Conservation (phyloP, 129 eudicot species). For the Lonicera japonica region DNA sequence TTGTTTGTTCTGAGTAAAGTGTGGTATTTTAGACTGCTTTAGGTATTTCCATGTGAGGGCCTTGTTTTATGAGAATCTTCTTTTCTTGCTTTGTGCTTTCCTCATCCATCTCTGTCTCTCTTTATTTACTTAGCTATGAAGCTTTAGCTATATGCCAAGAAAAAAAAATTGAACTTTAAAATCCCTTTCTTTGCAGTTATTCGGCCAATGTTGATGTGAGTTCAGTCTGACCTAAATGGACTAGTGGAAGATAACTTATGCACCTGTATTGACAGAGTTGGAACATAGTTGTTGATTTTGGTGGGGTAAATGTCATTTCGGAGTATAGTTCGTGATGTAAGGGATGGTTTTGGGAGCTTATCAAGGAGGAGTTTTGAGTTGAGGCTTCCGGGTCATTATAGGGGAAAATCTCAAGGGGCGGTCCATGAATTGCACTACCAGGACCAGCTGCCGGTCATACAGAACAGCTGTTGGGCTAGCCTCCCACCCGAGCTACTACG, state of each 20-base stretch:
- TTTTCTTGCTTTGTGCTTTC: conserved; percentile 41
- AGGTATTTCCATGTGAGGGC: conserved; percentile 22
- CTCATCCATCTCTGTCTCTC: conserved; percentile 24
- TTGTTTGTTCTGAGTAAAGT: conserved; percentile 17
- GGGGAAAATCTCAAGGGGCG: conserved; percentile 66
- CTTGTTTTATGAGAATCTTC: conserved; percentile 50
- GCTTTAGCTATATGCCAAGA: conserved; percentile 7
- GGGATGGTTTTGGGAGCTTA: conserved; percentile 84
- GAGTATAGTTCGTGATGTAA: conserved; percentile 70
- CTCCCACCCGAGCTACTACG: conserved; percentile 77
- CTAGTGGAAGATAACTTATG: conserved; percentile 11
- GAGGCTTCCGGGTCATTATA: conserved; percentile 39
- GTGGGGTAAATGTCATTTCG: conserved; percentile 73
- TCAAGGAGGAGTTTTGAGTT: conserved; percentile 73
- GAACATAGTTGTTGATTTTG: conserved; percentile 1
- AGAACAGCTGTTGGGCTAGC: conserved; percentile 72
- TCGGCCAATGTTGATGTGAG: conserved; percentile 1
- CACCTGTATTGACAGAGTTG: background rate
- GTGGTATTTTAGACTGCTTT: conserved; percentile 24
- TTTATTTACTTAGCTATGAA: conserved; percentile 32
- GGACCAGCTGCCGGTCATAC: conserved; percentile 40
- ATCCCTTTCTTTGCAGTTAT: conserved; percentile 9
- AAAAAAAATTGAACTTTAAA: too few species aligned
- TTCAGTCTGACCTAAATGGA: conserved; percentile 17
- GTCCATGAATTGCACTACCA: conserved; percentile 65